phyloP scores from a whole-genome alignment of 2,329 filamentous ascomycete species.

The Sporothrix humicola region DNA sequence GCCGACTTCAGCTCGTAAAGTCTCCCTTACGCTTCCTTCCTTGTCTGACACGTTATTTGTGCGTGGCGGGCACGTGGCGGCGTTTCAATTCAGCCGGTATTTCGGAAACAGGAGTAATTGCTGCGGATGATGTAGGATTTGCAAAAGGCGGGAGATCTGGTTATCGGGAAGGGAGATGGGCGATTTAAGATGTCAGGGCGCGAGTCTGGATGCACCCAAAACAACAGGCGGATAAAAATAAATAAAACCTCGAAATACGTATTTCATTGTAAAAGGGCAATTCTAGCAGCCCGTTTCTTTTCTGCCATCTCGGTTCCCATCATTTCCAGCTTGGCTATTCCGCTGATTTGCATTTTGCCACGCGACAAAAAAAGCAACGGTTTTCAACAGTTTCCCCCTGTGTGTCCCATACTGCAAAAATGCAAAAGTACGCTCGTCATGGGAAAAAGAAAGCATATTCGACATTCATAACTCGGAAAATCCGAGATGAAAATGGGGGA shows the following conservation, averaged over 20 bases:
- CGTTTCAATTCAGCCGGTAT: slow-evolving; percentile 23
- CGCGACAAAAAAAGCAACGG: not conserved
- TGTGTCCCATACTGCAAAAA: not conserved
- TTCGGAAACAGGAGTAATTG: slow-evolving; percentile 2
- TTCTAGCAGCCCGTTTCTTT: not conserved
- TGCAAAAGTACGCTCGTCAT: not conserved
- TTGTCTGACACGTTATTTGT: slow-evolving; percentile 17
- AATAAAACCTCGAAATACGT: too few relatives aligned
- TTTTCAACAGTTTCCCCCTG: not conserved
- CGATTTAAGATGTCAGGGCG: not conserved
- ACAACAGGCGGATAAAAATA: not conserved
- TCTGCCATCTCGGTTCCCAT: not conserved
- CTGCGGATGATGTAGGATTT: slow-evolving; percentile 1
- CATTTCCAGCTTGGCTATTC: not conserved
- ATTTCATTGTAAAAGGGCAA: not conserved
- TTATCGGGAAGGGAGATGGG: not conserved
- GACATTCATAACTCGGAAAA: not conserved
- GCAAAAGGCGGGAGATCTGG: not conserved
- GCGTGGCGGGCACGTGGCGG: slow-evolving; percentile 33
- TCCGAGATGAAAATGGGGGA: not conserved
- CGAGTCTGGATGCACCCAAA: not conserved
- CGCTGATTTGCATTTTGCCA: slow-evolving; percentile 6
- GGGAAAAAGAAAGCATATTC: not conserved
- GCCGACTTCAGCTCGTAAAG: not conserved
- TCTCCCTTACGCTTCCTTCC: not conserved